Evolutionary conservation across 805 yeast species (phyloP), one percentile per base, ranked within the genome.

Genomic region (Zygosaccharomyces siamensis): DNA sequence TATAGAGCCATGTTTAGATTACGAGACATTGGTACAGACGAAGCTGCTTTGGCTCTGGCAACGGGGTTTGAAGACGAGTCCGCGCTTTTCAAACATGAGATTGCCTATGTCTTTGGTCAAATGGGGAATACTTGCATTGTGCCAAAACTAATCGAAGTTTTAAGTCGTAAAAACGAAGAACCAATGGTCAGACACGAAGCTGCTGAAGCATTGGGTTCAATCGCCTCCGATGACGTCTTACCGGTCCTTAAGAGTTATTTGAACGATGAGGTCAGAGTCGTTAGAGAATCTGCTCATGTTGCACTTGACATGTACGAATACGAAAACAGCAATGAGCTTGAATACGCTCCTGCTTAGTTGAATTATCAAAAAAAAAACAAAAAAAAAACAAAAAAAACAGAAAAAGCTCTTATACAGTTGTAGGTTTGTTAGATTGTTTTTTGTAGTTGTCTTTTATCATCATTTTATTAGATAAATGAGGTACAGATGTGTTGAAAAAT

Each of bases 141-240:
- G 31, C 96, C 97, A 35, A 75, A 92, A 18, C 78, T 95, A 54
- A 77, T 89, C 49, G 83, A 87, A 70, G 89, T 93, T 3, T 77
- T 95, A 59, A 81, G 81, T 58, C 80, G 87, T 67, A 79, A 76
- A 51, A 63, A 70, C 12, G 97, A 93, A 73, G 98, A 95, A 46
- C 96, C 95, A 55, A 93, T 93, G 99, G 99, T 95, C 30, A 85
- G 99, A 72, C 99, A 93, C 67, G 99, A 93, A 73, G 99, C 98
- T 50, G 99, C 98, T 23, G 99, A 93, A 72, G 99, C 99, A 23
- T 77, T 95, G 60, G 99, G 99, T 24, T 80, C 96, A 26, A 93
- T 93, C 66, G 98, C 97, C 24, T 88, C 97, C 7, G 96, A 88
- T 61, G 97, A 92, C 50, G 96, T 92, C 33, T 76, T 92, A 56